phyloP scores from a whole-genome alignment of 1,284 basidiomycete species.

The Athelia psychrophila region DNA sequence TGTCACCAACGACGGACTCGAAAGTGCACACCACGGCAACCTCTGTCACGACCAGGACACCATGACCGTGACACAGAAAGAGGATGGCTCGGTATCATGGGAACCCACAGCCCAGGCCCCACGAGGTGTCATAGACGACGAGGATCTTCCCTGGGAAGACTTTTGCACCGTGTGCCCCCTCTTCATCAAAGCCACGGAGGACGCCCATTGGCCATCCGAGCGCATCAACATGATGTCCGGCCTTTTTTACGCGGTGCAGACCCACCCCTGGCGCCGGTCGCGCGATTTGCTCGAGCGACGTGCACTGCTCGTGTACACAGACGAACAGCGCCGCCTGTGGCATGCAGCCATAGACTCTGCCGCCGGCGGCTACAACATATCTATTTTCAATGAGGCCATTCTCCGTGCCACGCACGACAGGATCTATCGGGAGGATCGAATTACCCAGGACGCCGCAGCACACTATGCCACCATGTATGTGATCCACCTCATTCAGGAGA shows the following conservation, averaged over 20 bases:
- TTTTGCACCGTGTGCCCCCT: neutral
- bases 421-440: neutral
- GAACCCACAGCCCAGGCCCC: neutral
- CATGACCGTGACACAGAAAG: neutral
- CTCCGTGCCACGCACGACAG: neutral
- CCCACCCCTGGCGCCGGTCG: neutral
- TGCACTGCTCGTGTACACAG: neutral
- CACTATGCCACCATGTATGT: neutral
- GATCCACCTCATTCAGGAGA: no score
- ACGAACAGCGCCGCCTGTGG: neutral
- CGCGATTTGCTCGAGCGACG: neutral
- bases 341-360: neutral
- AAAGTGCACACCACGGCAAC: neutral
- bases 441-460: neutral
- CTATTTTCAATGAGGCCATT: neutral
- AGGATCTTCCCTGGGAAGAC: neutral
- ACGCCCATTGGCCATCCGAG: neutral
- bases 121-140: neutral
- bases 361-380: neutral
- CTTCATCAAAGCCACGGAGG: neutral
- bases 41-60: neutral
- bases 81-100: neutral
- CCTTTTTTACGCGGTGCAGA: neutral
- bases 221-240: neutral
- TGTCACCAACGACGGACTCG: neutral